Conservation (phyloP, 1,139 yeast species). For the Pichia sp. region DNA sequence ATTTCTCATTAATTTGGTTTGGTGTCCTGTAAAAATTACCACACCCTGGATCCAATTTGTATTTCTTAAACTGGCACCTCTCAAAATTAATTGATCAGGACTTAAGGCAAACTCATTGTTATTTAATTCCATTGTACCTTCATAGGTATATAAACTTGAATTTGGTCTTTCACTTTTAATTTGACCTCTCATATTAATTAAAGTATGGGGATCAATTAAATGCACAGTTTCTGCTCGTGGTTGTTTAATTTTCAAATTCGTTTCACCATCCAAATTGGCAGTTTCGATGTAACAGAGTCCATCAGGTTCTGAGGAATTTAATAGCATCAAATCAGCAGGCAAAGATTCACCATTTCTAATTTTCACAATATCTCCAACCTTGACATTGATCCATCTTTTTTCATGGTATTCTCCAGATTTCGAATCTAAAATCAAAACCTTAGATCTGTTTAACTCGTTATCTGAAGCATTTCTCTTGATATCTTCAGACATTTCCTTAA, state of each 20-base stretch:
- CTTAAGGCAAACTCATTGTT: constrained; percentile 58
- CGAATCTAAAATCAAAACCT: constrained; percentile 60
- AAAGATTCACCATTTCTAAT: constrained; percentile 84
- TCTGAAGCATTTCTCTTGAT: constrained; percentile 84
- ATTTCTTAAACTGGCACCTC: constrained; percentile 94
- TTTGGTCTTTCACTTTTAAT: constrained; percentile 88
- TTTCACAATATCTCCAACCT: constrained; percentile 85
- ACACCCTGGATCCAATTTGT: constrained; percentile 95
- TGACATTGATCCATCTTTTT: constrained; percentile 79
- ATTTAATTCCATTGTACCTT: constrained; percentile 68
- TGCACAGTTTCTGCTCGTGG: constrained; percentile 71
- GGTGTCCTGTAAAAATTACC: constrained; percentile 95
- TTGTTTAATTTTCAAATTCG: constrained; percentile 91
- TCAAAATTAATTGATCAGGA: constrained; percentile 83
- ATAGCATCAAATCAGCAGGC: constrained; percentile 83
- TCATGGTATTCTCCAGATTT: constrained; percentile 50
- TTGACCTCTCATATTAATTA: constrained; percentile 45
- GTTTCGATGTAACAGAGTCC: constrained; percentile 97
- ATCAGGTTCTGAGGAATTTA: constrained; percentile 95
- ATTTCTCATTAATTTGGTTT: constrained; percentile 95
- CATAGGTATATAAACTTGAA: constrained; percentile 88
- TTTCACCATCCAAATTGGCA: constrained; percentile 96
- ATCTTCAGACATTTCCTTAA: constrained; percentile 88
- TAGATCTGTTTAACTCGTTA: constrained; percentile 71
- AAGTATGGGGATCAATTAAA: constrained; percentile 59